Percentiles rank a stretch among this genome's conserved stretches.
phyloP scores from a whole-genome alignment of 805 yeast species.

The Wickerhamiella parazyma region DNA sequence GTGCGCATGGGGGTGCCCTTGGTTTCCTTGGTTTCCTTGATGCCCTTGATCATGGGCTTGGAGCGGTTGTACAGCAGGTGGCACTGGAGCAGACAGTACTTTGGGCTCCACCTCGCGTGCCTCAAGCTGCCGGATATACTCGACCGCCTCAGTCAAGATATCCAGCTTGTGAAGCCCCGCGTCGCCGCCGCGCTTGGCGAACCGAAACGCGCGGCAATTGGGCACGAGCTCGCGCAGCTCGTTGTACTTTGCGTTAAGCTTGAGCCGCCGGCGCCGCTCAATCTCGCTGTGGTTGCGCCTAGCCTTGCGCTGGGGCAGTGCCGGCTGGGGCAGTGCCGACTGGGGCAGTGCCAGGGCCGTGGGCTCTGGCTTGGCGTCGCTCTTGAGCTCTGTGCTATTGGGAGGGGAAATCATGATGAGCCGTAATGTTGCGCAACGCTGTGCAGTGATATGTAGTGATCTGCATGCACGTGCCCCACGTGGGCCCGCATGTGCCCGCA shows the following conservation, averaged over 20 bases:
- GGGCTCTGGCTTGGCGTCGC: not conserved
- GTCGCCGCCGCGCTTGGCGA: conserved; percentile 26
- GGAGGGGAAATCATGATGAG: conserved; percentile 3
- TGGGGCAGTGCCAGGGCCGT: not conserved
- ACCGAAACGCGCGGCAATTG: conserved; percentile 46
- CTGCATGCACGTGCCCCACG: conserved; percentile 5
- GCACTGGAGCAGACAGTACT: too few relatives aligned
- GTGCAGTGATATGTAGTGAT: not conserved
- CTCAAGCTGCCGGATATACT: conserved; percentile 62
- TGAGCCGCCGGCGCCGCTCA: conserved; percentile 63
- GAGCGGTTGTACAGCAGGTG: not conserved
- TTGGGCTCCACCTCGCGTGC: conserved; percentile 5
- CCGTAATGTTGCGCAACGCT: too few relatives aligned
- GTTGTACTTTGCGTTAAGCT: conserved; percentile 72
- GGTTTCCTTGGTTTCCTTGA: too few relatives aligned
- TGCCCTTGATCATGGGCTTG: too few relatives aligned
- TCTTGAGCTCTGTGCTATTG: conserved; percentile 4
- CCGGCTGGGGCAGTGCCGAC: not conserved
- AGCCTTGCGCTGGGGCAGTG: not conserved
- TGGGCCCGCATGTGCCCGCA: not conserved
- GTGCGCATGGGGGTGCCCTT: too few relatives aligned
- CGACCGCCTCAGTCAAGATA: conserved; percentile 69
- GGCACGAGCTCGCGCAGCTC: conserved; percentile 67
- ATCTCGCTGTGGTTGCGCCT: conserved; percentile 46
- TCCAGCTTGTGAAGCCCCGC: conserved; percentile 72